Percentiles rank a stretch among this genome's conserved stretches.
These are phyloP conservation scores for Rubroshorea leprosula DNA, from an alignment of 345 rosid species.

Conservation along the genomic window DNA sequence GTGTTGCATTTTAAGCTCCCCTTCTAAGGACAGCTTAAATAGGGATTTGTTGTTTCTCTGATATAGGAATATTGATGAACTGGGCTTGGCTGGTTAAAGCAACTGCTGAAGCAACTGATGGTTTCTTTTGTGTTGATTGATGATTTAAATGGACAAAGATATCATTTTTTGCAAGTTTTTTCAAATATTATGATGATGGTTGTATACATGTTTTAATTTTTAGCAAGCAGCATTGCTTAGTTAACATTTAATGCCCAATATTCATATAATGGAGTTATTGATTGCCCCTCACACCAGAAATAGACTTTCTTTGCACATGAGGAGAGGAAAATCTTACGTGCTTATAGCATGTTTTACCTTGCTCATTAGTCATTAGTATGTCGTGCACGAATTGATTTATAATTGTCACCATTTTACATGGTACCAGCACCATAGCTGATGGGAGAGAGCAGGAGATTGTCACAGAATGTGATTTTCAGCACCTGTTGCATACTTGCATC, in stretches of 20 bases:
- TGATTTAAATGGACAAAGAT: background rate
- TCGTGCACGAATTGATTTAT: slow-evolving; percentile 2
- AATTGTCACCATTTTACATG: slow-evolving; percentile 14
- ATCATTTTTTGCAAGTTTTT: background rate
- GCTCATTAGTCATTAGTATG: background rate
- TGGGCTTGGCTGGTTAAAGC: background rate
- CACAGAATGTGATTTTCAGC: slow-evolving; percentile 71
- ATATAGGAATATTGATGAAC: background rate
- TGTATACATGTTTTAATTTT: too few relatives aligned
- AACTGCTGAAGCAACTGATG: background rate
- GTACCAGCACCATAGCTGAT: slow-evolving; percentile 16
- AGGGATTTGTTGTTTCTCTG: background rate
- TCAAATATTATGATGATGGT: too few relatives aligned
- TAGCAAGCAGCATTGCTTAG: too few relatives aligned
- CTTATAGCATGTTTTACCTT: background rate
- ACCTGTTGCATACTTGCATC: slow-evolving; percentile 56
- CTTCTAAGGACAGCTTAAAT: too few relatives aligned
- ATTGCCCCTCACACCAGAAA: background rate
- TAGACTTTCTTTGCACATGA: background rate
- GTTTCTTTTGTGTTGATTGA: background rate
- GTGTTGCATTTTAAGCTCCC: too few relatives aligned
- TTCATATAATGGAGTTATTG: background rate
- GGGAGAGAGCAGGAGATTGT: slow-evolving; percentile 46
- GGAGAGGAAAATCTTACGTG: background rate
- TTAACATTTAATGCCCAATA: too few relatives aligned